Percentiles rank a stretch among this genome's conserved stretches.
phyloP scores from a whole-genome alignment of 2,329 filamentous ascomycete species.

The Nemania sp. region DNA sequence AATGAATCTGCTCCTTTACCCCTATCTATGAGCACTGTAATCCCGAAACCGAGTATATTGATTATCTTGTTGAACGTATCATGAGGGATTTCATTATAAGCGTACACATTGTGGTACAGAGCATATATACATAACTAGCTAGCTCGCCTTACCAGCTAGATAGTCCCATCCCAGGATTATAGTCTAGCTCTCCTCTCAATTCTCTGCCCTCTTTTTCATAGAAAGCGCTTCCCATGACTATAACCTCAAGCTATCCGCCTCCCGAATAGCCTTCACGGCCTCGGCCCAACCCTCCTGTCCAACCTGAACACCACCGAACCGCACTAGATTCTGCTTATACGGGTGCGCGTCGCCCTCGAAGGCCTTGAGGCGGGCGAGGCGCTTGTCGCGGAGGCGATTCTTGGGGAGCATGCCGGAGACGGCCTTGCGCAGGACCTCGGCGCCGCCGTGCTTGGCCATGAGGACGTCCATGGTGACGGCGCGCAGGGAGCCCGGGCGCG shows the following conservation, averaged over 20 bases:
- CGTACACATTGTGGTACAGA: slow-evolving; percentile 46
- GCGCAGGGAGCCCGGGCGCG: slow-evolving; percentile 86
- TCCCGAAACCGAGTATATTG: not conserved
- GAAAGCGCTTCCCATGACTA: slow-evolving; percentile 48
- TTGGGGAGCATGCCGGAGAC: slow-evolving; percentile 98
- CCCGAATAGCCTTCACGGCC: slow-evolving; percentile 63
- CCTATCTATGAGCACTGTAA: not conserved
- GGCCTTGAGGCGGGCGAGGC: slow-evolving; percentile 89
- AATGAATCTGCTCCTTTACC: not conserved
- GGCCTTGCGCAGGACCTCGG: slow-evolving; percentile 89
- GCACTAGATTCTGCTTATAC: slow-evolving; percentile 87
- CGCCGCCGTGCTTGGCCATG: slow-evolving; percentile 93
- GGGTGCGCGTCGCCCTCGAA: slow-evolving; percentile 95
- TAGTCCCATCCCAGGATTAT: not conserved
- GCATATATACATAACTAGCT: slow-evolving; percentile 44
- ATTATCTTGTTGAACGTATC: slow-evolving; percentile 20
- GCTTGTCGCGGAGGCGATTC: slow-evolving; percentile 89
- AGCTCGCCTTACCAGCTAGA: slow-evolving; percentile 15
- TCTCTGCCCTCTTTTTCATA: not conserved
- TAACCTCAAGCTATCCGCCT: slow-evolving; percentile 63
- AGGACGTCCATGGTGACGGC: slow-evolving; percentile 94
- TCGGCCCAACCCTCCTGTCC: slow-evolving; percentile 66
- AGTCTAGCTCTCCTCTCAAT: not conserved
- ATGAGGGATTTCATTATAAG: slow-evolving; percentile 43
- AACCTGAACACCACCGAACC: slow-evolving; percentile 72